These are phyloP conservation scores for Wickerhamiella pararugosa DNA, from an alignment of 1,139 yeast species.

Conservation along the genomic window DNA sequence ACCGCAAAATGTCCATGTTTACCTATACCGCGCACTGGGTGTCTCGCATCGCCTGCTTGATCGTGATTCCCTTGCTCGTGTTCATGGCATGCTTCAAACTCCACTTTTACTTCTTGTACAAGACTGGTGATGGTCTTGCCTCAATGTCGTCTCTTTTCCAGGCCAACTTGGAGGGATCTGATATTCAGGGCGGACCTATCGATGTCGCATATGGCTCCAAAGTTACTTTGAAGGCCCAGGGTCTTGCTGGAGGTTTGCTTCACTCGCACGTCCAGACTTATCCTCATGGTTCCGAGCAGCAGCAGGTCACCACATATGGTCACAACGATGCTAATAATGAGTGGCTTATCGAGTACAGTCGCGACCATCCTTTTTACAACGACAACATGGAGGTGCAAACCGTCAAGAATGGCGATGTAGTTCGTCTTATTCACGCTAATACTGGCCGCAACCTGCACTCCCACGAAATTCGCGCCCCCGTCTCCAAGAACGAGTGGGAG, in stretches of 20 bases:
- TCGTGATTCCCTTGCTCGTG: constrained; percentile 56
- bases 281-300: constrained; percentile 82
- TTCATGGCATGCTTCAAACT: constrained; percentile 61
- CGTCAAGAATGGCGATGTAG: constrained; percentile 54
- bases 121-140: constrained; percentile 92
- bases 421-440: constrained; percentile 63
- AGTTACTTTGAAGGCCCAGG: constrained; percentile 77
- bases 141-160: constrained; percentile 95
- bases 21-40: constrained; percentile 55
- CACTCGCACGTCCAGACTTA: constrained; percentile 89
- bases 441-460: constrained; percentile 90
- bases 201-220: constrained; percentile 70
- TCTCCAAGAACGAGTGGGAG: constrained; percentile 56
- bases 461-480: constrained; percentile 70
- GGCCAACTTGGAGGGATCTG: constrained; percentile 74
- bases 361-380: constrained; percentile 41
- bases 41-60: constrained; percentile 48
- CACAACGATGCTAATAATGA: constrained; percentile 87
- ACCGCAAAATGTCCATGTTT: constrained; percentile 28
- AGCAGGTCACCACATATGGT: constrained; percentile 61
- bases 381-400: constrained; percentile 41
- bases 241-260: constrained; percentile 78
- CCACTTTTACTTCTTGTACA: constrained; percentile 60
- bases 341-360: constrained; percentile 70
- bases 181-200: constrained; percentile 75